A percentile compares a stretch with the other conserved stretches of the same genome.
These are phyloP conservation scores for Wickerhamomyces chaumierensis DNA, from an alignment of 805 yeast species.

Conservation along the genomic window DNA sequence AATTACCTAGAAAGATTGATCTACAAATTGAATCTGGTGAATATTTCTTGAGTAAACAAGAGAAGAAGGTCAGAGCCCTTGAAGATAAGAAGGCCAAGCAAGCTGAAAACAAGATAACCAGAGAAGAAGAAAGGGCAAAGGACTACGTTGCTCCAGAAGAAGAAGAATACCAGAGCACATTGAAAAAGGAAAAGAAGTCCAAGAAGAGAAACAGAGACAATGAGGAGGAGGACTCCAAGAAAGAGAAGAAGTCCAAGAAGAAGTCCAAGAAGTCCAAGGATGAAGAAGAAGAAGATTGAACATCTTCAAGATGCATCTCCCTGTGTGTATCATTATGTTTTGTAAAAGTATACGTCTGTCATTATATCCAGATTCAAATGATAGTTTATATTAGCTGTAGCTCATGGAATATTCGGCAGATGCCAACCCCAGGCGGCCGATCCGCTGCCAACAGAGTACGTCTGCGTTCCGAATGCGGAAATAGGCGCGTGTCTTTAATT, in stretches of 20 bases:
- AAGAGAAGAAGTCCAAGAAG: slow-evolving; percentile 21
- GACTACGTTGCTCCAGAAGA: slow-evolving; percentile 86
- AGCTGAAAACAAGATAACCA: slow-evolving; percentile 52
- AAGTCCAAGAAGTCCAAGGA: slow-evolving; percentile 20
- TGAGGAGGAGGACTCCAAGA: slow-evolving; percentile 18
- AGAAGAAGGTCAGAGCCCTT: slow-evolving; percentile 59
- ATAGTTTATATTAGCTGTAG: too few relatives aligned
- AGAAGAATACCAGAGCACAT: slow-evolving; percentile 35
- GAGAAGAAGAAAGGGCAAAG: slow-evolving; percentile 59
- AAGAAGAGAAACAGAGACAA: slow-evolving; percentile 18
- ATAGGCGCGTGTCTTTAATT: background rate
- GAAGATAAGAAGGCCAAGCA: slow-evolving; percentile 75
- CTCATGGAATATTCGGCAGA: too few relatives aligned
- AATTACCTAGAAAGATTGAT: slow-evolving; percentile 93
- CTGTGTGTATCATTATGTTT: background rate
- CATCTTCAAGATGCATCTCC: too few relatives aligned
- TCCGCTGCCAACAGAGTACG: background rate
- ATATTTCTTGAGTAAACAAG: slow-evolving; percentile 82
- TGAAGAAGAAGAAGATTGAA: slow-evolving; percentile 12
- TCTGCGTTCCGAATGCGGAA: background rate
- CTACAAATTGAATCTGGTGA: slow-evolving; percentile 97
- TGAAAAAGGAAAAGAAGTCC: slow-evolving; percentile 23
- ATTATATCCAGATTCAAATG: background rate
- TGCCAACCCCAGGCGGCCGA: too few relatives aligned
- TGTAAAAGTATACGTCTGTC: background rate